Conservation (phyloP, 495 filamentous ascomycete species). For the Trichoderma gamsii region DNA sequence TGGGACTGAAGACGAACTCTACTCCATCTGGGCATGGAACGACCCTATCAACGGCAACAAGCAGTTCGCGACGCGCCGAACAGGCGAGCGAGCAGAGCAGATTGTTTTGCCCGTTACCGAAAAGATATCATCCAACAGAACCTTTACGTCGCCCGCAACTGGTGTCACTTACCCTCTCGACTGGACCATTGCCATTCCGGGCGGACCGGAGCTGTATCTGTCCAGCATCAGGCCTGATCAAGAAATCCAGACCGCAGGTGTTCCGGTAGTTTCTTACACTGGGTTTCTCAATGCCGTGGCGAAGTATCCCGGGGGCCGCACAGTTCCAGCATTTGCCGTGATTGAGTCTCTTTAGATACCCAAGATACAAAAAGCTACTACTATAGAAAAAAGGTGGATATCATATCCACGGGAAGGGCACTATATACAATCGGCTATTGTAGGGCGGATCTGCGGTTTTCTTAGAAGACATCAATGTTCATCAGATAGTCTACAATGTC, state of each 20-base stretch:
- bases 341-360: neutral
- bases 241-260: slow-evolving; percentile 1
- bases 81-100: neutral
- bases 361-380: too few relatives aligned
- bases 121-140: slow-evolving; percentile 3
- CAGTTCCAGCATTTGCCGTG: neutral
- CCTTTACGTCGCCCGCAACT: slow-evolving; percentile 1
- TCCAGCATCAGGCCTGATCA: slow-evolving; percentile 11
- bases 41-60: neutral
- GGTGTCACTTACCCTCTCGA: neutral
- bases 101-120: neutral
- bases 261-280: neutral
- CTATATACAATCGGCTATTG: too few relatives aligned
- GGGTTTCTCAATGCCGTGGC: neutral
- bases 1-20: neutral
- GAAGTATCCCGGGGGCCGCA: neutral
- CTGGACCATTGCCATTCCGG: neutral
- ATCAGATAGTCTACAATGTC: too few relatives aligned
- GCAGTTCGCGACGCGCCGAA: neutral
- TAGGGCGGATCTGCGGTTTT: too few relatives aligned
- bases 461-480: too few relatives aligned
- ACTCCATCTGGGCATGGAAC: neutral
- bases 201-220: slow-evolving; percentile 2
- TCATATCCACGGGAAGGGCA: too few relatives aligned
- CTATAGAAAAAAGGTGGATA: too few relatives aligned